These are phyloP conservation scores for Colletotrichum sp. DNA, from an alignment of 2,329 filamentous ascomycete species.

Conservation along the genomic window DNA sequence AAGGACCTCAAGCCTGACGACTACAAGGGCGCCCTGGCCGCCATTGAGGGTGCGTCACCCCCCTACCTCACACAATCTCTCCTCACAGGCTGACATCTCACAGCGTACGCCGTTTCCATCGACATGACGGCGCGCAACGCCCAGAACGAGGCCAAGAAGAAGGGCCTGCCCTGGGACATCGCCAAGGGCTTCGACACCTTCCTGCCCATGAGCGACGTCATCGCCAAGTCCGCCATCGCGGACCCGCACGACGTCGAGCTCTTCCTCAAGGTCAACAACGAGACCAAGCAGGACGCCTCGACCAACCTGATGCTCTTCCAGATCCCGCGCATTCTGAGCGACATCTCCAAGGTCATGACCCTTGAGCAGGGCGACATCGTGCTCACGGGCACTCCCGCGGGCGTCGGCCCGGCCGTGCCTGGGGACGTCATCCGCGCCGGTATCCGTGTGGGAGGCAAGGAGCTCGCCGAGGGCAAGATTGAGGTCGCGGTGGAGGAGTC, in stretches of 20 bases:
- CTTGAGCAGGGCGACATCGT: conserved; percentile 91
- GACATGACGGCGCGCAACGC: conserved; percentile 98
- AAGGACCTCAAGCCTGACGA: conserved; percentile 79
- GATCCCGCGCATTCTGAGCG: conserved; percentile 85
- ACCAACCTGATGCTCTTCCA: conserved; percentile 95
- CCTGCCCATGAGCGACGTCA: conserved; percentile 82
- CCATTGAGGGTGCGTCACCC: conserved; percentile 72
- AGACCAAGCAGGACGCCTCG: conserved; percentile 81
- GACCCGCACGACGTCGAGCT: conserved; percentile 90
- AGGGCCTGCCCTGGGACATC: conserved; percentile 94
- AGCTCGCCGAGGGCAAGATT: conserved; percentile 83
- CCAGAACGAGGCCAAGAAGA: conserved; percentile 96
- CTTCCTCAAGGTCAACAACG: conserved; percentile 82
- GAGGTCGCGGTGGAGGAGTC: conserved; percentile 85
- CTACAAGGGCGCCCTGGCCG: conserved; percentile 76
- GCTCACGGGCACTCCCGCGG: conserved; percentile 96
- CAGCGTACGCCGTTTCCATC: conserved; percentile 88
- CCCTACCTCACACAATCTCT: background rate
- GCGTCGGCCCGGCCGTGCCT: conserved; percentile 83
- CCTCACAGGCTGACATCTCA: conserved; percentile 4
- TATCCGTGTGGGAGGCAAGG: conserved; percentile 78
- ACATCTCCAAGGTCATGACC: conserved; percentile 95
- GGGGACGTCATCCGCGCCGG: conserved; percentile 90
- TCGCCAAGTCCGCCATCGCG: conserved; percentile 79
- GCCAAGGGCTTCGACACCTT: conserved; percentile 99